Percentiles rank a stretch among this genome's conserved stretches.
Conservation (phyloP, 139 green algal genomes). For the Auxenochlorella pyrenoidosa region DNA sequence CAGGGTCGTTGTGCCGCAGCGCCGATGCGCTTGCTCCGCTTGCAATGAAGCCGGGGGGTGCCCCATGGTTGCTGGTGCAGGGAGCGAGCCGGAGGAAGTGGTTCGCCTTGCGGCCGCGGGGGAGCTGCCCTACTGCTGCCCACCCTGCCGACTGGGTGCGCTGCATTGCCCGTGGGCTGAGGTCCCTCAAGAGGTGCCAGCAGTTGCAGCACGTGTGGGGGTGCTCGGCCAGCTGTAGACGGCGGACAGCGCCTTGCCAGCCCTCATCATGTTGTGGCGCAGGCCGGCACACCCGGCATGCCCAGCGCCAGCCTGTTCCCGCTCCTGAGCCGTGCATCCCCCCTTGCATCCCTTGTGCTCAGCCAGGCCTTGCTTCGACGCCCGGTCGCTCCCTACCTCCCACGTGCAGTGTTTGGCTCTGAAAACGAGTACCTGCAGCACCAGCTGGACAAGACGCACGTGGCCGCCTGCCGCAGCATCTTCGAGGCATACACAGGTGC, state of each 20-base stretch:
- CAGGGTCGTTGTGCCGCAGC: not conserved
- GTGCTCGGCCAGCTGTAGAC: not conserved
- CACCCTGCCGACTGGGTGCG: constrained; percentile 10
- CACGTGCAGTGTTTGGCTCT: not conserved
- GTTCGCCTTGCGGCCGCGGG: not conserved
- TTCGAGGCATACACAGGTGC: not conserved
- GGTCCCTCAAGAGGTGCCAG: not conserved
- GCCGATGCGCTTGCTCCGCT: not conserved
- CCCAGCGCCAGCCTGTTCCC: not conserved
- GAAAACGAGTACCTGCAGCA: not conserved
- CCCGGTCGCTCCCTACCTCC: no score
- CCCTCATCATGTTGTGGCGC: not conserved
- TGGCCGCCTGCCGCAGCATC: not conserved
- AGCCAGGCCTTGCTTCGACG: no score
- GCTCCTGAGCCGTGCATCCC: no score
- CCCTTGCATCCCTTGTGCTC: no score
- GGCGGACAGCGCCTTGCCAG: no score
- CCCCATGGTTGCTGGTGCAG: not conserved
- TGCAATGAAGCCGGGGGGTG: not conserved
- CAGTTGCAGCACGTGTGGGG: not conserved
- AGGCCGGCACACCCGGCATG: not conserved
- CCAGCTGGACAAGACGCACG: not conserved
- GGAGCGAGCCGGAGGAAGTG: not conserved
- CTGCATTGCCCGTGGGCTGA: not conserved
- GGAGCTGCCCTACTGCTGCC: constrained; percentile 24